Evolutionary conservation across 129 eudicot genomes (phyloP).

Genomic region (Daucus carota): DNA sequence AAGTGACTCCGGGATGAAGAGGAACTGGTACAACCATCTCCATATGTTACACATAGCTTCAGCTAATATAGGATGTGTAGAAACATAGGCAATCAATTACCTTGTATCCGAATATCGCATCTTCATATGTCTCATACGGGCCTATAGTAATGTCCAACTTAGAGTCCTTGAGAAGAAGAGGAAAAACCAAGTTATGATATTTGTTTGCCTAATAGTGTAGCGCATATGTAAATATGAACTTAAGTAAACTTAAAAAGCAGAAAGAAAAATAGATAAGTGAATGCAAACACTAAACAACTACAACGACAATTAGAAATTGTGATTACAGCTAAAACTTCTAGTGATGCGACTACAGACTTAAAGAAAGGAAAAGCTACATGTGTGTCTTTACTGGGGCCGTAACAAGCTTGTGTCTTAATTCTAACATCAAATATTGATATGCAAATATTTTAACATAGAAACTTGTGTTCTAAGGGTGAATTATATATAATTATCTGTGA

Average conservation of each 20-base stretch:
- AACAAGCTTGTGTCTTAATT: no score
- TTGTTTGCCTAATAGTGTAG: neutral
- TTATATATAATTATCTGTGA: neutral
- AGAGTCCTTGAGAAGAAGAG: conserved; percentile 46
- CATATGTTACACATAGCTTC: neutral
- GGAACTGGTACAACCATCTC: neutral
- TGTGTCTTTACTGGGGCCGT: neutral
- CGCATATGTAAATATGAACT: neutral
- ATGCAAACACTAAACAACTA: neutral
- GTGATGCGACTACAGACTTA: neutral
- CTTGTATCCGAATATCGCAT: conserved; percentile 87
- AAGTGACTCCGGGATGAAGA: neutral
- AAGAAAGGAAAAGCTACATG: neutral
- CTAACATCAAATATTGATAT: no score
- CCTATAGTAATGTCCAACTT: conserved; percentile 94
- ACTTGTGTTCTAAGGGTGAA: no score
- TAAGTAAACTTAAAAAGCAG: neutral
- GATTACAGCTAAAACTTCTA: neutral
- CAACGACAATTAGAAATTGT: neutral
- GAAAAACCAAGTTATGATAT: neutral
- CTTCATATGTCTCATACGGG: conserved; percentile 97
- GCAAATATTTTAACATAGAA: no score
- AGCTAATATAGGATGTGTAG: conserved; percentile 5
- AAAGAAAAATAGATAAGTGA: neutral
- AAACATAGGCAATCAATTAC: conserved; percentile 24